Conservation (phyloP, 2,329 filamentous ascomycete genomes). For the Fusarium chaquense region DNA sequence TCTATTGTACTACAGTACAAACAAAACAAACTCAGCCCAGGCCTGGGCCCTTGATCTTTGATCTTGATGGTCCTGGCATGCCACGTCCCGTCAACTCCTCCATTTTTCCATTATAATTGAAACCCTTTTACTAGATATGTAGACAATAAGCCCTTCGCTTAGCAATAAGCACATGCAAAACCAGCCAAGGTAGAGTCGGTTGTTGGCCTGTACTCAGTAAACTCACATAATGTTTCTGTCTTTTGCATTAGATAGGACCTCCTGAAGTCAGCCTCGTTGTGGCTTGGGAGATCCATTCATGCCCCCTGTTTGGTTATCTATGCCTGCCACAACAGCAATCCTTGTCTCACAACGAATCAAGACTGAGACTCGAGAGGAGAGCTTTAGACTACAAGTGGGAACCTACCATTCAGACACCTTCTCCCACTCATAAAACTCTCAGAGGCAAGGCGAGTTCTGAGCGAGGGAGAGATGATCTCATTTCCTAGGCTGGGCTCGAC, state of each 20-base stretch:
- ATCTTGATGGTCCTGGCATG: slow-evolving; percentile 21
- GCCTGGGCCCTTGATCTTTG: background rate
- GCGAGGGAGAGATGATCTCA: slow-evolving; percentile 34
- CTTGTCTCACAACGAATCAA: slow-evolving; percentile 26
- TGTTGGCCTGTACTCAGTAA: background rate
- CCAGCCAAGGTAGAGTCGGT: background rate
- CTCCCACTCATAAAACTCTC: background rate
- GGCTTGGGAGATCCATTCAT: slow-evolving; percentile 18
- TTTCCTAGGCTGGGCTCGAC: slow-evolving; percentile 25
- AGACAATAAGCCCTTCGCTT: background rate
- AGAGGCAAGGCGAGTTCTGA: slow-evolving; percentile 10
- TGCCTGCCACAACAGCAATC: slow-evolving; percentile 26
- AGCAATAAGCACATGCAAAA: slow-evolving; percentile 8
- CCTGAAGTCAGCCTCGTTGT: slow-evolving; percentile 34
- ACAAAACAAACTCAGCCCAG: slow-evolving; percentile 24
- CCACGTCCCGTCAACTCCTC: slow-evolving; percentile 20
- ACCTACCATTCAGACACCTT: slow-evolving; percentile 18
- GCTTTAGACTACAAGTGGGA: slow-evolving; percentile 25
- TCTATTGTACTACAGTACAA: slow-evolving; percentile 28
- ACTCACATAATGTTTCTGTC: slow-evolving; percentile 15
- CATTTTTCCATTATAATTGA: slow-evolving; percentile 16
- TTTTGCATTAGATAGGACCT: background rate
- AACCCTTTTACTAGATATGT: slow-evolving; percentile 5
- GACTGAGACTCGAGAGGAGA: slow-evolving; percentile 15
- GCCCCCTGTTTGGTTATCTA: slow-evolving; percentile 19